phyloP scores from a whole-genome alignment of 2,329 filamentous ascomycete species.

The Fusarium nurragi region DNA sequence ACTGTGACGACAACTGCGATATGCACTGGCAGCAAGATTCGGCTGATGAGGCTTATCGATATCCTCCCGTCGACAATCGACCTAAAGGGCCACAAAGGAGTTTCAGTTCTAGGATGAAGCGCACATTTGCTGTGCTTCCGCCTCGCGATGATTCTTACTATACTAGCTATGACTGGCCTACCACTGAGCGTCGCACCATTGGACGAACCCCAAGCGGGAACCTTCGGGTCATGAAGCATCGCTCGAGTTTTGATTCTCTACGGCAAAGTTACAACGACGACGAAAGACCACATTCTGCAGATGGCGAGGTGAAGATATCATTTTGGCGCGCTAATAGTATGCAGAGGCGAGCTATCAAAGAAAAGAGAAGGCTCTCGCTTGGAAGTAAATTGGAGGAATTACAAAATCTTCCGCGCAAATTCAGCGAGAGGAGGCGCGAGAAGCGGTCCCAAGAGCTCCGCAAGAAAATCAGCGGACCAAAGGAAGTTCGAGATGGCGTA shows the following conservation, averaged over 20 bases:
- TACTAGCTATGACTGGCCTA: conserved; percentile 47
- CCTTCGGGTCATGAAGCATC: conserved; percentile 65
- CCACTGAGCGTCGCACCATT: conserved; percentile 66
- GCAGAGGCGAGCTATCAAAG: conserved; percentile 39
- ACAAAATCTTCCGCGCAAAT: conserved; percentile 61
- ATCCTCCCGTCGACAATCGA: conserved; percentile 61
- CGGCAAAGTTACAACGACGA: conserved; percentile 36
- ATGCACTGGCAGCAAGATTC: conserved; percentile 47
- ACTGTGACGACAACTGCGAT: conserved; percentile 42
- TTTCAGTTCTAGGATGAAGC: conserved; percentile 63
- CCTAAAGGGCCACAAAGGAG: conserved; percentile 57
- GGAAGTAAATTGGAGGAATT: conserved; percentile 62
- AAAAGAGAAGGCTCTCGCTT: conserved; percentile 51
- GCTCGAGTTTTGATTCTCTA: conserved; percentile 59
- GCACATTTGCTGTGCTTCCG: conserved; percentile 70
- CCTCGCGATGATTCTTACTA: conserved; percentile 51
- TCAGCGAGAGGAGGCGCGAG: conserved; percentile 68
- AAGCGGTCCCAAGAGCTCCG: conserved; percentile 67
- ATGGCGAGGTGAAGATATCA: conserved; percentile 34
- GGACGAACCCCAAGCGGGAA: conserved; percentile 68
- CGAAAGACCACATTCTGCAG: conserved; percentile 51
- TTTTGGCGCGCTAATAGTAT: conserved; percentile 49
- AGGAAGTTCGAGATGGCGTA: conserved; percentile 66
- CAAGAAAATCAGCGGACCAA: conserved; percentile 68
- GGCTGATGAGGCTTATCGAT: conserved; percentile 55